A percentile compares a stretch with the other conserved stretches of the same genome.
These are phyloP conservation scores for Phyllosticta capitalensis DNA, from an alignment of 2,329 filamentous ascomycete genomes.

Conservation along the genomic window DNA sequence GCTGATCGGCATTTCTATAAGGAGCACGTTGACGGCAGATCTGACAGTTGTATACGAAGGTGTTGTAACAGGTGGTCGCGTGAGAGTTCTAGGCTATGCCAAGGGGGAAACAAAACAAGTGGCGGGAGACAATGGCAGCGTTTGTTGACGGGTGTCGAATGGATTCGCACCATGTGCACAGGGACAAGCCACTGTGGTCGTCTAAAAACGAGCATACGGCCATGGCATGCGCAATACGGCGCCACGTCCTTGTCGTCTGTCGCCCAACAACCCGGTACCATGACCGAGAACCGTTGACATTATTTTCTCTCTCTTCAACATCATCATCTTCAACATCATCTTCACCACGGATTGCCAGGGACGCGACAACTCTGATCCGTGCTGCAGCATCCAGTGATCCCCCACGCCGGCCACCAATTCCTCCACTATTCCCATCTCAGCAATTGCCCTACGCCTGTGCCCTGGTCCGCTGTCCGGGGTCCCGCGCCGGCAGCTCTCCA, in stretches of 20 bases:
- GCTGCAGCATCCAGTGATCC: too few species aligned
- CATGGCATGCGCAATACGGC: neutral
- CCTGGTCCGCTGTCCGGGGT: neutral
- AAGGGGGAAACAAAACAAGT: neutral
- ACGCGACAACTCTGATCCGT: neutral
- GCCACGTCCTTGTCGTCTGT: neutral
- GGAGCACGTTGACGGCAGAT: neutral
- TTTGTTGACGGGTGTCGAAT: neutral
- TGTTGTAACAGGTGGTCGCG: neutral
- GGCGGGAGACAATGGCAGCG: neutral
- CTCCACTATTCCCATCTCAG: too few species aligned
- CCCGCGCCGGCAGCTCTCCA: neutral
- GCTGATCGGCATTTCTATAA: neutral
- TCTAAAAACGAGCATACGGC: too few species aligned
- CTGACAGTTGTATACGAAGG: neutral
- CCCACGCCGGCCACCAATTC: too few species aligned
- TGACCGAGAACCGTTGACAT: neutral
- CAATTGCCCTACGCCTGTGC: neutral
- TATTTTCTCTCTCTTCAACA: too few species aligned
- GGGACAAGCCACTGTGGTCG: too few species aligned
- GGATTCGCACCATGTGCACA: neutral
- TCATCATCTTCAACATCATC: too few species aligned
- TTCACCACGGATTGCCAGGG: too few species aligned
- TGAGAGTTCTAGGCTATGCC: neutral
- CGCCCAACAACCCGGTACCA: neutral